Evolutionary conservation across 768 basidiomycete genomes (phyloP), one percentile per base, ranked within the genome.

Genomic region (Pulveroboletus sp.): DNA sequence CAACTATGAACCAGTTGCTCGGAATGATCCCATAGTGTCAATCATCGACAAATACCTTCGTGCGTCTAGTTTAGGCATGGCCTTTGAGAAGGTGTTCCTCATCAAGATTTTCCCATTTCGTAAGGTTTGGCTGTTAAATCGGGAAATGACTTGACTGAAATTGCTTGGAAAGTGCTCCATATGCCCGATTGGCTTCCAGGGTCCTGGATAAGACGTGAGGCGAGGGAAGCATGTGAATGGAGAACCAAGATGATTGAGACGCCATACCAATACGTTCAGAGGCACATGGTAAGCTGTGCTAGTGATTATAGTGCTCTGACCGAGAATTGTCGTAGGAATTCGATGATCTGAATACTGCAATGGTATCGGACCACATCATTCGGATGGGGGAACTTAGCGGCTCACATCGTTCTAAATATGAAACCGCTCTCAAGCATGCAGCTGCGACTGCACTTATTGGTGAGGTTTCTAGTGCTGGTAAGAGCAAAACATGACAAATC

Each of bases 121-220:
- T 52, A n/a, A 44, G 51, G 17, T n/a, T 21, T 20, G 13, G 14
- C 6, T 19, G 10, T 16, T 11, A 17, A 2, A 4, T 33, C 33
- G 3, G 17, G 23, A 35, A 24, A 25, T 11, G 21, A 33, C 23
- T 12, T 16, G 6, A 14, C 19, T 37, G 27, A 29, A 29, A 29
- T 37, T 21, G 11, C 11, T 19, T 39, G 2, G 20, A 20, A 29
- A 64, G 64, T 65, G 23, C 50, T 54, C 12, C 31, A 58, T 39
- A 17, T 60, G 16, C 61, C 63, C 1, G 43, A 52, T 11, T 62
- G 56, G 56, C 41, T 60, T 6, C 55, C 61, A 6, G 45, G 51
- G 4, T 42, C 48, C 4, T 47, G 36, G 36, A 16, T 52, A 24
- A 52, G 48, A 37, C 40, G 34, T 16, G 35, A 43, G 9, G 41